Evolutionary conservation across 2,329 filamentous ascomycete species (phyloP).

Genomic region (Phaeosphaeriaceae sp.): DNA sequence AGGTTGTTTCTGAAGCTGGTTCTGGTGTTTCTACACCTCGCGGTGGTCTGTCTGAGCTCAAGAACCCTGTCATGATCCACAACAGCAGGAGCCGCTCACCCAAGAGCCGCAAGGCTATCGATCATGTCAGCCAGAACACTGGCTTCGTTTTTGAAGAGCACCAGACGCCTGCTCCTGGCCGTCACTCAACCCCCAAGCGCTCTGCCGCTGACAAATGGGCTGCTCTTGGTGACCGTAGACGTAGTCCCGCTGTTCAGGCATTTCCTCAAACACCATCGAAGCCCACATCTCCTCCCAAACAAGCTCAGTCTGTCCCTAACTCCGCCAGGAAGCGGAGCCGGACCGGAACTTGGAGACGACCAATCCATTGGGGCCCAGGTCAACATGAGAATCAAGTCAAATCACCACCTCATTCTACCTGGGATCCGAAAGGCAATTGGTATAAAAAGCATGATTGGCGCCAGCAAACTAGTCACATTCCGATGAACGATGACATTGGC

Average conservation of each 20-base stretch:
- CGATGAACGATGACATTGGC: conserved; percentile 68
- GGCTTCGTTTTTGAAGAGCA: conserved; percentile 77
- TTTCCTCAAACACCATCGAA: conserved; percentile 53
- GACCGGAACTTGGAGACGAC: conserved; percentile 47
- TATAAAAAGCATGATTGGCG: conserved; percentile 58
- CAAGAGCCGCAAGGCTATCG: conserved; percentile 55
- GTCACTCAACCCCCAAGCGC: conserved; percentile 70
- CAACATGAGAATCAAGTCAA: conserved; percentile 38
- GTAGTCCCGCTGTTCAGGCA: conserved; percentile 63
- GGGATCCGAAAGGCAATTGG: conserved; percentile 50
- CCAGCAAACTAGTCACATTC: conserved; percentile 46
- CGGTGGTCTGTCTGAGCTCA: conserved; percentile 60
- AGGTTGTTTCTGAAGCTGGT: conserved; percentile 47
- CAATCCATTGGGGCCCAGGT: conserved; percentile 45
- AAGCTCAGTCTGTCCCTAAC: conserved; percentile 39
- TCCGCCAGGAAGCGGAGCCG: conserved; percentile 49
- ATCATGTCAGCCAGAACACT: conserved; percentile 70
- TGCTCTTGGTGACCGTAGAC: conserved; percentile 81
- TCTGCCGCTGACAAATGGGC: conserved; percentile 83
- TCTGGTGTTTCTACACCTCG: conserved; percentile 58
- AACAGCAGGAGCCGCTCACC: conserved; percentile 52
- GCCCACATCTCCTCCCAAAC: conserved; percentile 43
- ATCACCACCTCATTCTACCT: conserved; percentile 23
- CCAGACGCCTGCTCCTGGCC: conserved; percentile 56
- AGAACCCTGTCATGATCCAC: conserved; percentile 60